Conservation (phyloP, 306 rosid genomes). For the Vigna angularis region DNA sequence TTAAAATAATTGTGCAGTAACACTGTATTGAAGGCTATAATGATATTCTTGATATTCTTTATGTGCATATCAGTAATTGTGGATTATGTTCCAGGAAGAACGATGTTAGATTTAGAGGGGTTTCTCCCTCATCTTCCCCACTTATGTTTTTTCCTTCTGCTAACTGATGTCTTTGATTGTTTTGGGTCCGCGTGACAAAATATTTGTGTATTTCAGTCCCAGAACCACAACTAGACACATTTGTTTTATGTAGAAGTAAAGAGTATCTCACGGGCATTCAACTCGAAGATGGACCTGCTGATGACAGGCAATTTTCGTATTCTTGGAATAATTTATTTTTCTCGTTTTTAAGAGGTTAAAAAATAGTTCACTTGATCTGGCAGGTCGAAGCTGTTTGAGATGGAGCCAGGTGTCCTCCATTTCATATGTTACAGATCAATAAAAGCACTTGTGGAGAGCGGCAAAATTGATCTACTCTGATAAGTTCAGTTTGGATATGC, state of each 20-base stretch:
- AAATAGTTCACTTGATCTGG: conserved; percentile 17
- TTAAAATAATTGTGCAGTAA: too few species aligned
- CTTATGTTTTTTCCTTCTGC: not conserved
- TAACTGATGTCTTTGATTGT: not conserved
- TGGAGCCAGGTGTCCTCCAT: conserved; percentile 63
- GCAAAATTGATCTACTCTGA: conserved; percentile 70
- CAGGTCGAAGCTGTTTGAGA: conserved; percentile 63
- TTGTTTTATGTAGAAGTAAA: conserved; percentile 89
- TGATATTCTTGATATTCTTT: too few species aligned
- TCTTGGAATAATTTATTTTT: conserved; percentile 24
- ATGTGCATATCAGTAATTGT: conserved; percentile 17
- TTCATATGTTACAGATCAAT: conserved; percentile 89
- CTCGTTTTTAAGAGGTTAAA: conserved; percentile 3
- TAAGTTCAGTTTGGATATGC: not conserved
- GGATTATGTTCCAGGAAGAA: conserved; percentile 6
- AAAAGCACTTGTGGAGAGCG: conserved; percentile 80
- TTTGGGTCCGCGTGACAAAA: conserved; percentile 2
- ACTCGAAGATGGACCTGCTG: conserved; percentile 82
- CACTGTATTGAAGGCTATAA: not conserved
- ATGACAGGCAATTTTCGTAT: conserved; percentile 65
- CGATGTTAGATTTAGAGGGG: conserved; percentile 8
- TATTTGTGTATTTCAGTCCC: conserved; percentile 61
- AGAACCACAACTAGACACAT: conserved; percentile 75
- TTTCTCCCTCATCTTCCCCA: conserved; percentile 9
- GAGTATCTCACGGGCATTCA: conserved; percentile 81